Evolutionary conservation across 768 basidiomycete genomes (phyloP).

Genomic region (Crepidotus variabilis): DNA sequence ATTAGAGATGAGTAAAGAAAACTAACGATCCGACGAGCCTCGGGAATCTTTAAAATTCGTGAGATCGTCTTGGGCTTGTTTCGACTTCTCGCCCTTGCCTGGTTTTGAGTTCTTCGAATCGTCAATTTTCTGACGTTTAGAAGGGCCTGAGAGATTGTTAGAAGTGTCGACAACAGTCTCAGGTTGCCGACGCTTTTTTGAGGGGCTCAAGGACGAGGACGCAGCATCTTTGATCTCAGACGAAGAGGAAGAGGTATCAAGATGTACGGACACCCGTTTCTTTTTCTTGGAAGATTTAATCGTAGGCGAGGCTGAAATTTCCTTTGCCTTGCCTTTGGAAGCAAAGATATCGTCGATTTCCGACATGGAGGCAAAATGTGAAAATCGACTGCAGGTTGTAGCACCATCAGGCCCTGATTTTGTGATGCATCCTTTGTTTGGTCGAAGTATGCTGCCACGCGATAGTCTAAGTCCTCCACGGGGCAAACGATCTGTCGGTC

Average conservation of each 20-base stretch:
- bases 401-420: neutral
- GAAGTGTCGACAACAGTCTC: conserved; percentile 72
- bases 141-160: conserved; percentile 18
- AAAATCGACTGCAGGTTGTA: neutral
- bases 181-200: conserved; percentile 39
- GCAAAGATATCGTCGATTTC: conserved; percentile 90
- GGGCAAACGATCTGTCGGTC: neutral
- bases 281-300: conserved; percentile 34
- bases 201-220: conserved; percentile 10
- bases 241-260: neutral
- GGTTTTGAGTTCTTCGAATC: conserved; percentile 8
- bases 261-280: conserved; percentile 21
- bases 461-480: neutral
- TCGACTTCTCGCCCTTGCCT: conserved; percentile 5
- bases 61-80: conserved; percentile 4
- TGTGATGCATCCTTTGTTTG: neutral
- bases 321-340: conserved; percentile 37
- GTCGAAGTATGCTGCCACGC: neutral
- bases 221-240: neutral
- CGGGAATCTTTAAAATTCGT: conserved; percentile 67
- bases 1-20: conserved; percentile 5
- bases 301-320: conserved; percentile 23
- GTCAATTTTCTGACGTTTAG: conserved; percentile 35
- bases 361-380: conserved; percentile 34
- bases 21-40: conserved; percentile 65